phyloP scores from a whole-genome alignment of 1,284 basidiomycete species.

The Microbotryum violaceum region DNA sequence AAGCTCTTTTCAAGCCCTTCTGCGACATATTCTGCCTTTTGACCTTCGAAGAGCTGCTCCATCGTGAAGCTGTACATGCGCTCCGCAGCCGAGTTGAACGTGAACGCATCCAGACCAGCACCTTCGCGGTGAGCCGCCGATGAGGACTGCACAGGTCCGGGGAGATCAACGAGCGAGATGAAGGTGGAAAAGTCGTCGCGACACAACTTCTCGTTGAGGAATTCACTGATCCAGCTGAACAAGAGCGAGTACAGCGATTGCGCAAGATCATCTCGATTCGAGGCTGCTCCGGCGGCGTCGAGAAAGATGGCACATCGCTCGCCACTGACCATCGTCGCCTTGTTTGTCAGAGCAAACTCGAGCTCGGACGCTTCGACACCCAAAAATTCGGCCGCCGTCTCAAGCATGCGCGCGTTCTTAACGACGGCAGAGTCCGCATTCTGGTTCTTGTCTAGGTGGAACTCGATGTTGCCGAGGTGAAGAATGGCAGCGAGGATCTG shows the following conservation, averaged over 20 bases:
- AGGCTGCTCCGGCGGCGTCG: constrained; percentile 83
- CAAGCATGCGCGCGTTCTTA: constrained; percentile 67
- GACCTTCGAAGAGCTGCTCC: constrained; percentile 67
- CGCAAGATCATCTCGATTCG: constrained; percentile 87
- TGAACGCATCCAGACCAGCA: constrained; percentile 93
- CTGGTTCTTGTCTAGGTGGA: constrained; percentile 66
- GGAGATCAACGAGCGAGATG: constrained; percentile 90
- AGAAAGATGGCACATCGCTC: constrained; percentile 94
- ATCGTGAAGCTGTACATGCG: constrained; percentile 78
- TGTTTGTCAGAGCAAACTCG: constrained; percentile 81
- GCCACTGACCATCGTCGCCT: constrained; percentile 79
- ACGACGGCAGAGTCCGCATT: constrained; percentile 86
- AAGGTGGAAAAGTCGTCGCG: constrained; percentile 84
- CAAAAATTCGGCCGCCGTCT: constrained; percentile 80
- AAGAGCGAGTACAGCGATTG: constrained; percentile 88
- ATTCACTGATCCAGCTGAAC: constrained; percentile 94
- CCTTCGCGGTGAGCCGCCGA: constrained; percentile 51
- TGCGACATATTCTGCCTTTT: constrained; percentile 61
- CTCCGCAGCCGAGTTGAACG: constrained; percentile 92
- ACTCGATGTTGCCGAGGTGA: constrained; percentile 91
- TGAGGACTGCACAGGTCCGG: constrained; percentile 66
- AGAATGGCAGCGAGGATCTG: constrained; percentile 90
- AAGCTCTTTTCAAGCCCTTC: constrained; percentile 72
- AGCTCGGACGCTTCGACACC: constrained; percentile 69
- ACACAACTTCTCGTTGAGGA: constrained; percentile 89